A percentile compares a stretch with the other conserved stretches of the same genome.
phyloP scores from a whole-genome alignment of 352 stramenopile species.

The Aphanomyces cochlioides region DNA sequence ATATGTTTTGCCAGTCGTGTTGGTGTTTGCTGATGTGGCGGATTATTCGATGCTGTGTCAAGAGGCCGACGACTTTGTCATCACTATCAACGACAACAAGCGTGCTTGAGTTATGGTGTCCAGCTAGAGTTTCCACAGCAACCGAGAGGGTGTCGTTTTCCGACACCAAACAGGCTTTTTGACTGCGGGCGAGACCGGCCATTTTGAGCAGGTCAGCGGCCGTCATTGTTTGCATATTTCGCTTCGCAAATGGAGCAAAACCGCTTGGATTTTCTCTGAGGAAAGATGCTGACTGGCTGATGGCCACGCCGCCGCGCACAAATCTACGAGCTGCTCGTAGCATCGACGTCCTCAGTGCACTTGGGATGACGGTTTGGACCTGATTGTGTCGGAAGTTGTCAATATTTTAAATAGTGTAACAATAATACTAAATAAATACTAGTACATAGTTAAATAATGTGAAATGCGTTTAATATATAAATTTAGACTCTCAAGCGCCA shows the following conservation, averaged over 20 bases:
- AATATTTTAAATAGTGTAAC: no score
- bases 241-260: neutral
- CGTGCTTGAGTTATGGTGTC: conserved; percentile 73
- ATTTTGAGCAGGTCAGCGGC: conserved; percentile 68
- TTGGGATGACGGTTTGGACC: no score
- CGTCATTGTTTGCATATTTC: conserved; percentile 31
- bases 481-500: no score
- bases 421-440: no score
- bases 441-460: no score
- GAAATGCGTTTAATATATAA: no score
- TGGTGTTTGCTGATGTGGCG: conserved; percentile 45
- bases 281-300: no score
- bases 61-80: conserved; percentile 67
- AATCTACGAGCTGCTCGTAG: no score
- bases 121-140: conserved; percentile 55
- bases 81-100: conserved; percentile 67
- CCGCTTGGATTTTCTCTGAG: no score
- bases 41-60: conserved; percentile 73
- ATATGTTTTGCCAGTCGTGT: neutral
- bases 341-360: no score
- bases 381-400: no score
- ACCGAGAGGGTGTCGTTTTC: conserved; percentile 59
- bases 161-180: conserved; percentile 69
- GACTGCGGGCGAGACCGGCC: conserved; percentile 65
- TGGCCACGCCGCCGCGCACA: no score